Evolutionary conservation across 257 asterid genomes (phyloP).

Genomic region (Ilex asprella): DNA sequence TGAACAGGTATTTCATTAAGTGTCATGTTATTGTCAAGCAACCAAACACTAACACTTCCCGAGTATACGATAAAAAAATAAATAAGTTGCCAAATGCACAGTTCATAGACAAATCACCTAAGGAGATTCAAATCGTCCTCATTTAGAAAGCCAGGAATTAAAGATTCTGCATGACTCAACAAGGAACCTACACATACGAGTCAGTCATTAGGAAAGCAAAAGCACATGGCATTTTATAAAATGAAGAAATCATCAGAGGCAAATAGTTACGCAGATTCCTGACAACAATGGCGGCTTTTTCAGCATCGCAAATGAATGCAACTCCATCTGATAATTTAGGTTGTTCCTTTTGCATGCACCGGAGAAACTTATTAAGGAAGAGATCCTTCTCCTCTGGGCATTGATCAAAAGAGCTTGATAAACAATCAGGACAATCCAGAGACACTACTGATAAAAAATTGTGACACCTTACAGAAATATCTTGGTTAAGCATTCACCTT

Average conservation of each 20-base stretch:
- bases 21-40: too few relatives aligned
- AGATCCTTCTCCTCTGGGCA: conserved; percentile 88
- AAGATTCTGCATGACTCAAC: conserved; percentile 86
- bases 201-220: conserved; percentile 20
- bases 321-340: conserved; percentile 33
- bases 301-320: conserved; percentile 42
- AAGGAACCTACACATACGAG: conserved; percentile 61
- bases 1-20: too few relatives aligned
- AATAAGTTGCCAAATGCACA: conserved; percentile 5
- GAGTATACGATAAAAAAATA: too few relatives aligned
- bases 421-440: conserved; percentile 8
- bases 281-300: conserved; percentile 41
- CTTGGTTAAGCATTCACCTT: conserved; percentile 42
- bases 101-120: conserved; percentile 43
- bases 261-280: conserved; percentile 56
- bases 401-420: conserved; percentile 18
- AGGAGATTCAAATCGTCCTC: conserved; percentile 91
- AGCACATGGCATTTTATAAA: conserved; percentile 1
- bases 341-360: conserved; percentile 54
- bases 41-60: too few relatives aligned
- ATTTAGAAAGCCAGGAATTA: conserved; percentile 69
- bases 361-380: conserved; percentile 73
- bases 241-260: conserved; percentile 8
- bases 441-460: conserved; percentile 8
- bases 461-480: conserved; percentile 5